These are phyloP conservation scores for Phytophthora meadii DNA, from an alignment of 352 stramenopile genomes.

Conservation along the genomic window DNA sequence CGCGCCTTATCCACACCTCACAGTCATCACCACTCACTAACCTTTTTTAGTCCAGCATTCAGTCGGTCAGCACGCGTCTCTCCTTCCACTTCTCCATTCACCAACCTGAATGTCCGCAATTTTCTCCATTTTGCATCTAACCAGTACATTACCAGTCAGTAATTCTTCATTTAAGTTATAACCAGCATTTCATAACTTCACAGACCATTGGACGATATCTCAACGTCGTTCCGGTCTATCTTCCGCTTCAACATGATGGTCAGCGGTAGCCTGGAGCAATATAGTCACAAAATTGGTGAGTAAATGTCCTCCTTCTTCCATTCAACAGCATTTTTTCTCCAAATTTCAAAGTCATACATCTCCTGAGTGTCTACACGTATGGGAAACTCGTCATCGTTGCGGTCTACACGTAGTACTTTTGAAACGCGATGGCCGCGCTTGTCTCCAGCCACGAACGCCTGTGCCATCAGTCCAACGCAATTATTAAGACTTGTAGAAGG, in stretches of 20 bases:
- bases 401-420: constrained; percentile 63
- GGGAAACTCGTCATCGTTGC: constrained; percentile 58
- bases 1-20: not conserved
- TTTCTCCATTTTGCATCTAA: constrained; percentile 79
- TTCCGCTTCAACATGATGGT: constrained; percentile 80
- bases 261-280: constrained; percentile 51
- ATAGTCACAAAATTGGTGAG: constrained; percentile 5
- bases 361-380: constrained; percentile 75
- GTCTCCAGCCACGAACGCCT: constrained; percentile 80
- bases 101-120: constrained; percentile 72
- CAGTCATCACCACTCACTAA: constrained; percentile 2
- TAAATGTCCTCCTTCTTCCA: not conserved
- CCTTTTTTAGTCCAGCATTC: constrained; percentile 63
- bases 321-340: not conserved
- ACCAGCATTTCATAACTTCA: constrained; percentile 1
- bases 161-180: not conserved
- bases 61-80: constrained; percentile 62
- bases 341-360: constrained; percentile 46
- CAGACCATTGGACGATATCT: constrained; percentile 53
- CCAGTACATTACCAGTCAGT: constrained; percentile 10
- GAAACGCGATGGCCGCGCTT: constrained; percentile 64
- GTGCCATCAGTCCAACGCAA: not conserved
- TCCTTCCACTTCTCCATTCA: constrained; percentile 66
- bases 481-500: constrained; percentile 18
- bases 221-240: constrained; percentile 57